Conservation (phyloP, 257 asterid species). For the Gardenia jasminoides region DNA sequence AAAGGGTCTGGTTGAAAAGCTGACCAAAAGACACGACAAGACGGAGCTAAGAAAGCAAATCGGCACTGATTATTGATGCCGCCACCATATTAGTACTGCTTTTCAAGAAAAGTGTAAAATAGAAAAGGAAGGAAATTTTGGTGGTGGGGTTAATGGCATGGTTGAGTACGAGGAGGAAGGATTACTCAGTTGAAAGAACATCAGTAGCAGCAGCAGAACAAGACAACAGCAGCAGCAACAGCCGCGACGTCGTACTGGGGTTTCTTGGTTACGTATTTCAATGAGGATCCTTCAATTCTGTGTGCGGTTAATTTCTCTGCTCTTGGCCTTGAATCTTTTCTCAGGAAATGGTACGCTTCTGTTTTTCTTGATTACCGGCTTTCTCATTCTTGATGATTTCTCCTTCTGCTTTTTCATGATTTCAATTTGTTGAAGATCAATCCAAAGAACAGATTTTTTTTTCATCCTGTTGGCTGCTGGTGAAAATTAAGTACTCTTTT, state of each 20-base stretch:
- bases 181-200: background rate
- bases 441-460: background rate
- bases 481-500: background rate
- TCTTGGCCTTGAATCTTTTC: constrained; percentile 27
- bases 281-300: constrained; percentile 46
- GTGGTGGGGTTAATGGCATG: constrained; percentile 36
- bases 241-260: constrained; percentile 11
- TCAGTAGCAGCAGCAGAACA: background rate
- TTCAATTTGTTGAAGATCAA: background rate
- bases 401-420: background rate
- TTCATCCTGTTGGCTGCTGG: background rate
- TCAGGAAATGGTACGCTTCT: constrained; percentile 36
- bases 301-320: constrained; percentile 16
- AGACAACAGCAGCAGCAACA: background rate
- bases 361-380: background rate
- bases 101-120: background rate
- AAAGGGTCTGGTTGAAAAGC: constrained; percentile 17
- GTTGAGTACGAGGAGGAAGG: constrained; percentile 22
- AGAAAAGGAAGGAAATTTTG: constrained; percentile 15
- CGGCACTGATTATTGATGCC: background rate
- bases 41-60: background rate
- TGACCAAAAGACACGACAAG: background rate
- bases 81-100: background rate
- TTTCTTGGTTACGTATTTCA: constrained; percentile 15
- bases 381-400: constrained; percentile 13